Evolutionary conservation across 805 yeast species (phyloP).

Genomic region (Starmerella lactis-condensi): DNA sequence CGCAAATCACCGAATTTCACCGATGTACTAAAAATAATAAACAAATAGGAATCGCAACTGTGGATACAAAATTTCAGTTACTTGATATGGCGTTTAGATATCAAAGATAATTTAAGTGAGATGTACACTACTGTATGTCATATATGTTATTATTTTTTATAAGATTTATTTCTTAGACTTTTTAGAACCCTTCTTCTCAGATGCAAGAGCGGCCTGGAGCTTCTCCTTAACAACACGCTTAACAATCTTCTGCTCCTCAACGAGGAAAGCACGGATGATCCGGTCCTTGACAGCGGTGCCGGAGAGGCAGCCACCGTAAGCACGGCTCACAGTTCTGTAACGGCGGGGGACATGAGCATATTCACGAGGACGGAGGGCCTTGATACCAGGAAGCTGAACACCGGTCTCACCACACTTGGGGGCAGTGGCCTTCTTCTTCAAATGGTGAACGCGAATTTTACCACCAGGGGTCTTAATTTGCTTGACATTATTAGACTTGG

Average conservation of each 20-base stretch:
- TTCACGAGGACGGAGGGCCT: constrained; percentile 95
- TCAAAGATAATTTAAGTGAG: no score
- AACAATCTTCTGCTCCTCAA: constrained; percentile 99
- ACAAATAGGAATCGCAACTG: no score
- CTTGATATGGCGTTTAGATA: no score
- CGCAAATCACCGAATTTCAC: no score
- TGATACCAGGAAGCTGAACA: constrained; percentile 61
- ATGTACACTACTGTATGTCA: no score
- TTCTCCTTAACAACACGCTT: constrained; percentile 97
- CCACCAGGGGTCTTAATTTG: constrained; percentile 99
- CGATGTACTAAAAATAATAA: no score
- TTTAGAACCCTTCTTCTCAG: constrained; percentile 18
- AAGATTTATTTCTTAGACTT: constrained; percentile 21
- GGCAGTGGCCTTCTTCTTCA: constrained; percentile 74
- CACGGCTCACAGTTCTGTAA: constrained; percentile 96
- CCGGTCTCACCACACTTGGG: constrained; percentile 50
- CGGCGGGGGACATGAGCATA: constrained; percentile 90
- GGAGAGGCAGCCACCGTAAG: constrained; percentile 99
- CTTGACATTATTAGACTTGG: constrained; percentile 98
- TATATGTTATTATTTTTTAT: no score
- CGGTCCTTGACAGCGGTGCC: constrained; percentile 94
- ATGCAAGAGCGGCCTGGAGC: constrained; percentile 66
- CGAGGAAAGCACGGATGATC: constrained; percentile 97
- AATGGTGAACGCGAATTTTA: constrained; percentile 92
- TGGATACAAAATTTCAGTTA: no score